phyloP scores from a whole-genome alignment of 352 stramenopile species.

The Elongisporangium anandrum region DNA sequence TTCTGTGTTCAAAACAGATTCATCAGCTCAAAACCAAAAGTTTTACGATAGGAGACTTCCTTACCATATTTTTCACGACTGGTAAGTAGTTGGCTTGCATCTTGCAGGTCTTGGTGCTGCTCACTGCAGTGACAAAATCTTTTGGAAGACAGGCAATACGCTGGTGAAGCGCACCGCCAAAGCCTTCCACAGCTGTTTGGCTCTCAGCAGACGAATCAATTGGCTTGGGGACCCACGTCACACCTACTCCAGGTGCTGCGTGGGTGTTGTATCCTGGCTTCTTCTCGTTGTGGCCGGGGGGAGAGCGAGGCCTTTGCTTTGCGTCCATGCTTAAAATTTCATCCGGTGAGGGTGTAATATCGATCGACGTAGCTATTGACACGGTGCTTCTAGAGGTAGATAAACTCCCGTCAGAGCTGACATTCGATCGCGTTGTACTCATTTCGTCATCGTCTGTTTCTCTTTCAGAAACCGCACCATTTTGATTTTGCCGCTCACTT shows the following conservation, averaged over 20 bases:
- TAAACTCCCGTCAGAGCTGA: constrained; percentile 19
- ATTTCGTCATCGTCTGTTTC: constrained; percentile 19
- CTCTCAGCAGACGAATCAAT: constrained; percentile 47
- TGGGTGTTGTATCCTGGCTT: constrained; percentile 57
- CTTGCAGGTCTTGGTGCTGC: constrained; percentile 66
- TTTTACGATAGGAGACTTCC: not conserved
- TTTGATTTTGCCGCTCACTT: constrained; percentile 8
- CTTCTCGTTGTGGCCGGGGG: constrained; percentile 37
- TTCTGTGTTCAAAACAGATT: constrained; percentile 37
- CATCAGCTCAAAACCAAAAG: not conserved
- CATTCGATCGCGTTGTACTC: constrained; percentile 23
- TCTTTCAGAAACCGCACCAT: constrained; percentile 7
- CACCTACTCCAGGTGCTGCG: constrained; percentile 45
- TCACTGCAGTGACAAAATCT: constrained; percentile 61
- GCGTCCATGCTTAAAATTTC: constrained; percentile 18
- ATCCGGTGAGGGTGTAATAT: constrained; percentile 51
- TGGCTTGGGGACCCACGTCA: constrained; percentile 47
- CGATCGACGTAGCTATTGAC: constrained; percentile 38
- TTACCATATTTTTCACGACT: constrained; percentile 64
- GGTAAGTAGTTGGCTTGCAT: constrained; percentile 81
- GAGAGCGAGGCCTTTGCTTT: not conserved
- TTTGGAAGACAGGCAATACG: constrained; percentile 61
- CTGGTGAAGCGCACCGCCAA: constrained; percentile 51
- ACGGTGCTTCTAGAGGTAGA: constrained; percentile 23
- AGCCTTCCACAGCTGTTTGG: constrained; percentile 63